Evolutionary conservation across 768 basidiomycete genomes (phyloP).

Genomic region (Boletus vermiculosoides): DNA sequence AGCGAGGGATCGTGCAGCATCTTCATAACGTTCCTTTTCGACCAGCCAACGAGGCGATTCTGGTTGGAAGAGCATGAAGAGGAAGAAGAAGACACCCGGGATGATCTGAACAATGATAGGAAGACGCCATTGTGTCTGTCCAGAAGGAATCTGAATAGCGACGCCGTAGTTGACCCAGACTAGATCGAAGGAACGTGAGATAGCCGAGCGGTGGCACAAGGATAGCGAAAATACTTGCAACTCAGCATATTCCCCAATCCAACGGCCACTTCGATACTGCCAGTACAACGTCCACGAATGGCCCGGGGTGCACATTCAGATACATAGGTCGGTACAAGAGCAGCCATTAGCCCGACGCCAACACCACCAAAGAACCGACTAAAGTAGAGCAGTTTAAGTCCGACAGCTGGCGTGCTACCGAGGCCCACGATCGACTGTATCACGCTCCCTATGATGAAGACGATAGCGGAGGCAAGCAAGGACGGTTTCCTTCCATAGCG

Average conservation of each 20-base stretch:
- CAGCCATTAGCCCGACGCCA: constrained; percentile 42
- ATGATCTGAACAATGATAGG: constrained; percentile 40
- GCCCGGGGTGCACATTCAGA: constrained; percentile 38
- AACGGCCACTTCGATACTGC: constrained; percentile 32
- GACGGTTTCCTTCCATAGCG: constrained; percentile 38
- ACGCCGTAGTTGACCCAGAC: constrained; percentile 40
- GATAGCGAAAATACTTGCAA: constrained; percentile 24
- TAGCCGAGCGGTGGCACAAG: not conserved
- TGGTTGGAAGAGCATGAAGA: constrained; percentile 38
- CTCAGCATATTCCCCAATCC: constrained; percentile 37
- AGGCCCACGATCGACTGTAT: constrained; percentile 36
- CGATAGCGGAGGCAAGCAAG: constrained; percentile 29
- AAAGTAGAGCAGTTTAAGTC: constrained; percentile 32
- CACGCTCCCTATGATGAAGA: constrained; percentile 36
- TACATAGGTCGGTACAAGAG: constrained; percentile 37
- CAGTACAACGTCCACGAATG: constrained; percentile 40
- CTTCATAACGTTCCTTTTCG: constrained; percentile 34
- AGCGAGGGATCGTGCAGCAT: constrained; percentile 33
- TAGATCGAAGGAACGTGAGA: constrained; percentile 10
- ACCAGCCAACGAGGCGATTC: constrained; percentile 45
- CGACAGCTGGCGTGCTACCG: constrained; percentile 26
- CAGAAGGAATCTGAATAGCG: constrained; percentile 24
- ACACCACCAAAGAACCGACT: constrained; percentile 49
- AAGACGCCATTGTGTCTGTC: constrained; percentile 37
- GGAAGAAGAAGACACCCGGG: constrained; percentile 38